Evolutionary conservation across 331 rosid genomes (phyloP), one percentile per base, ranked within the genome.

Genomic region (Quercus lobata): DNA sequence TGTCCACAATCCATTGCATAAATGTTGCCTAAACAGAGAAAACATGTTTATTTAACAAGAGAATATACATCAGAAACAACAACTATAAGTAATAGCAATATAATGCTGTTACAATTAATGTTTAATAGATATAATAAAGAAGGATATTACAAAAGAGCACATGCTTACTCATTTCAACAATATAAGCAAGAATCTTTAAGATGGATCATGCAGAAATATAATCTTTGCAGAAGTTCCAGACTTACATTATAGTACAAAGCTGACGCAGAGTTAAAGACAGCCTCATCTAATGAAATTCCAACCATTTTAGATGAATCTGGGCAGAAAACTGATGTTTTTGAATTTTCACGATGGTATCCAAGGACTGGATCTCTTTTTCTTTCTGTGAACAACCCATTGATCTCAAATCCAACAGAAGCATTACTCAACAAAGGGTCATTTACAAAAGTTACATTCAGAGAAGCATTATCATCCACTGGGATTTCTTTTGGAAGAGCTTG

Each of bases 1-100:
- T 82, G 79, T 91, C 92, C 70, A 95, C 95, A 82, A 88, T 69
- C 99, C 99, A 95, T 78, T 86, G 92, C 97, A 95, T 91, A 84
- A 95, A 95, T 3, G 91, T 87, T 76, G 93, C 97, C 99, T 92
- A 91, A 74, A 57, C 78, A 80, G 60, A 71, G 15, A 85, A 79
- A 41, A 76, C 72, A 21, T 57, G 78, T 77, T 63, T 55, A 79
- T 72, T 75, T 30, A 70, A 66, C 69, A 32, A 32, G 49, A 68
- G 60, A 60, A 2, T 37, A 22, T 8, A 52, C 16, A 35, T 35
- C 15, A 1, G 18, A 29, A 29, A 34, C 21, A 68, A 32, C 44
- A 29, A 29, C 70, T 27, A 63, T 27, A 4, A 60, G 66, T 60
- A 60, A 22, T 22, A 11, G 66, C 18, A 10, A 24, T 2, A 60